These are phyloP conservation scores for Rhizophora mangle DNA, from an alignment of 345 rosid genomes.

Conservation along the genomic window DNA sequence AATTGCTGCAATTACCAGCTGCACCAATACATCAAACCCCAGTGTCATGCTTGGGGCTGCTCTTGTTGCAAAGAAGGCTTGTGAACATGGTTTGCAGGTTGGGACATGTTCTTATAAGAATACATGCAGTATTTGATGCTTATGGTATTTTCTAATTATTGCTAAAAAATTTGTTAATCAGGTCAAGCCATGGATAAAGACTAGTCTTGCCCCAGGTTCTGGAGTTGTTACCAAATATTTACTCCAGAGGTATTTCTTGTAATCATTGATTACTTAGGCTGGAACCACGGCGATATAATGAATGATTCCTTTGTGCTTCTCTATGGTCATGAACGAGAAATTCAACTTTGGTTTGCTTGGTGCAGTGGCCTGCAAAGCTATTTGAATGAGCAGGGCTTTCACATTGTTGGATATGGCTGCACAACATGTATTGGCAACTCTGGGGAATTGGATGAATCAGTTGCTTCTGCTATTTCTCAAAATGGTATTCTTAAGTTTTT, in stretches of 20 bases:
- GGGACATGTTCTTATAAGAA: constrained; percentile 1
- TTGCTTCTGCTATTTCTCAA: constrained; percentile 30
- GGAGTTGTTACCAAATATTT: constrained; percentile 97
- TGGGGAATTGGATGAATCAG: constrained; percentile 26
- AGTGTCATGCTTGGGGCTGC: constrained; percentile 37
- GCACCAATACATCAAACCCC: constrained; percentile 36
- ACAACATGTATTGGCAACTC: constrained; percentile 38
- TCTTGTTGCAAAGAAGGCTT: constrained; percentile 53
- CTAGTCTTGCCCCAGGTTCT: constrained; percentile 99
- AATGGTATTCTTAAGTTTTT: constrained; percentile 23
- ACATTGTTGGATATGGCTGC: constrained; percentile 38
- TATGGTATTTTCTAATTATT: too few relatives aligned
- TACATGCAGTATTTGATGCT: too few relatives aligned
- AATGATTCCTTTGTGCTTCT: background rate
- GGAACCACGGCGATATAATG: too few relatives aligned
- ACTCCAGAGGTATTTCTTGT: constrained; percentile 48
- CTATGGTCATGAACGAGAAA: background rate
- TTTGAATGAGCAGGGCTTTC: constrained; percentile 28
- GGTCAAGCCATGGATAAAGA: constrained; percentile 97
- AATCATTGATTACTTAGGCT: too few relatives aligned
- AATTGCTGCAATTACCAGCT: constrained; percentile 36
- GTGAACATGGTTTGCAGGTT: constrained; percentile 92
- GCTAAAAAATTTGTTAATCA: constrained; percentile 21
- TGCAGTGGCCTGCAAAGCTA: constrained; percentile 61
- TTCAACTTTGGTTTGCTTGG: background rate